Base-by-base conservation (phyloP, 768 basidiomycete species). In the Hericium coralloides region DNA sequence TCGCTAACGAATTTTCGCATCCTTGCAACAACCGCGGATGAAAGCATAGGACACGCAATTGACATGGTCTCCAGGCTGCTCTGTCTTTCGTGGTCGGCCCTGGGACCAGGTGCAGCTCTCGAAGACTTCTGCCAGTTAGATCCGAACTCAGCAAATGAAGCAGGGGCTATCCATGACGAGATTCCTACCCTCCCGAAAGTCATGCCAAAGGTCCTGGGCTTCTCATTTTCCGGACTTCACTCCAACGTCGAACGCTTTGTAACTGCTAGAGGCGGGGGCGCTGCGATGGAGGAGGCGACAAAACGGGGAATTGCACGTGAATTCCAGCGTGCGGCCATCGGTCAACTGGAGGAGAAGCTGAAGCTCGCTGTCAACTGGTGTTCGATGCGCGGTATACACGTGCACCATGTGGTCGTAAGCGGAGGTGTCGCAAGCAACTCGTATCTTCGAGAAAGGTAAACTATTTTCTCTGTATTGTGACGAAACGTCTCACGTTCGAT, bases 381-480 rank as follows among this genome's bases (percentile, higher is more conserved):
- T 58, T 55, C 62, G 53, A 57, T 65, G 9, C 63, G 75, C 22
- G 77, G 72, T n/a, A 67, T 83, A 1, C 53, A 63, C 8, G 70
- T 90, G 3, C 69, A 68, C 12, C 75, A 85, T 55, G 61, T 98
- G 23, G 90, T 97, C 1, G 83, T 89, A 15, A 92, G 92, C 58
- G 95, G 95, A 0, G 95, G 95, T 2, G 95, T 99, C 0, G 95
- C 95, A 15, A 92, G 91, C 62, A 99, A 99, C 63, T 48, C 61
- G 22, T 84, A 77, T 61, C 72, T 98, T 56, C 75, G 92, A 15
- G 58, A 76, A 47, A 76, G 84, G 92, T 90, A 52, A 18, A 12
- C 18, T 41, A 51, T 41, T 12, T 43, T 17, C 51, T 18, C 20
- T 64, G 15, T 57, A 57, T 57, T 55, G 72, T 37, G 23, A 18